Evolutionary conservation across 2,329 filamentous ascomycete genomes (phyloP).

Genomic region (Colletotrichum gloeosporioides): DNA sequence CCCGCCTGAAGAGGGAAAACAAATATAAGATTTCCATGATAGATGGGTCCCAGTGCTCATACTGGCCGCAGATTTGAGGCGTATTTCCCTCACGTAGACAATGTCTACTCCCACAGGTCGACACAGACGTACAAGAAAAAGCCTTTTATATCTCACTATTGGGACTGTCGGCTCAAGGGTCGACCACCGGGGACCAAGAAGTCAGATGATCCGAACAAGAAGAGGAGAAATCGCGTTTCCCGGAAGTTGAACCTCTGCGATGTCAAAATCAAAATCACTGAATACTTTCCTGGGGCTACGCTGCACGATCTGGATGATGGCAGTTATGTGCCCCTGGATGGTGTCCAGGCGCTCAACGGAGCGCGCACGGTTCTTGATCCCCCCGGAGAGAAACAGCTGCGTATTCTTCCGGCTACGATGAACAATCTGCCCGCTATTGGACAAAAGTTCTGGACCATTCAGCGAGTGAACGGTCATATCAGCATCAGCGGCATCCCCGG

Average conservation of each 20-base stretch:
- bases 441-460: constrained; percentile 73
- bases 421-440: constrained; percentile 5
- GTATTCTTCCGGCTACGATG: constrained; percentile 24
- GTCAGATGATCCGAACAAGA: constrained; percentile 80
- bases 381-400: constrained; percentile 5
- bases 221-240: constrained; percentile 80
- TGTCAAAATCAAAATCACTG: constrained; percentile 86
- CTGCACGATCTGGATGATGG: constrained; percentile 30
- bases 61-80: constrained; percentile 68
- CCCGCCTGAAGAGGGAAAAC: background rate
- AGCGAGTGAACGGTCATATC: constrained; percentile 79
- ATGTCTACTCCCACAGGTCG: constrained; percentile 83
- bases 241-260: constrained; percentile 81
- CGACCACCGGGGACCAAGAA: constrained; percentile 80
- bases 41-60: constrained; percentile 14
- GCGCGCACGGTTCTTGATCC: constrained; percentile 25
- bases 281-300: constrained; percentile 69
- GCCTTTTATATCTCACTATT: constrained; percentile 84
- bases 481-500: constrained; percentile 71
- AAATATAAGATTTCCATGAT: background rate
- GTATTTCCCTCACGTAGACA: constrained; percentile 85
- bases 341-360: constrained; percentile 19
- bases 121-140: constrained; percentile 83
- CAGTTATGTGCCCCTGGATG: constrained; percentile 10
- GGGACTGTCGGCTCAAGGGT: constrained; percentile 83